Evolutionary conservation across 2,329 filamentous ascomycete species (phyloP), one percentile per base, ranked within the genome.

Genomic region (Fusarium beomiforme): DNA sequence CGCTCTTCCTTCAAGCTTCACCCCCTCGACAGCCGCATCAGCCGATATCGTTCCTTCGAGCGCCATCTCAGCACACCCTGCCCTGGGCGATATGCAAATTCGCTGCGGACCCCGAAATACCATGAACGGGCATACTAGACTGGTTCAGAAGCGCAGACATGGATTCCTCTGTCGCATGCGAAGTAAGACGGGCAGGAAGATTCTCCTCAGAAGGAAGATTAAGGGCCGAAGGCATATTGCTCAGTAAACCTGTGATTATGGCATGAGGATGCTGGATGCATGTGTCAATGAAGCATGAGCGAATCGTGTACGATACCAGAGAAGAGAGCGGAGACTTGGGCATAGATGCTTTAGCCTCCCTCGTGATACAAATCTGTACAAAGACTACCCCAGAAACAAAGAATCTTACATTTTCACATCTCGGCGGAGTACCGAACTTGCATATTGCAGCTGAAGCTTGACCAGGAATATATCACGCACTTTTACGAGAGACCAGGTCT

Each of bases 71-170:
- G 77, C 85, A 31, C 84, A 89, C 77, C 88, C 88, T 33, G 85
- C 85, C 12, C 79, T 89, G n/a, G 79, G 77, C 8, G 83, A 80
- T 50, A 78, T 79, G 77, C 87, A 89, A 80, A 81, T 89, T 70
- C 86, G 88, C 59, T 90, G 85, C 81, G 88, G 87, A 3, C 88
- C 88, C 50, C 85, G 88, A 64, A 84, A 88, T 75, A 90, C 86
- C 34, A 86, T 89, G 86, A 84, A 86, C 59, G 80, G 83, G 53
- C 80, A 84, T 59, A 88, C 85, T 59, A 83, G 88, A 37, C 80
- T 90, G 58, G 78, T 89, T 17, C 86, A 89, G 79, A 90, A 90
- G 83, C 83, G 88, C 26, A 83, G 88, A 71, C 85, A 87, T 70
- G 89, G 88, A 2, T 90, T 89, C 73, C 78, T 90, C 50, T 83